Conservation (phyloP, 768 basidiomycete species). For the Lactarius sp. region DNA sequence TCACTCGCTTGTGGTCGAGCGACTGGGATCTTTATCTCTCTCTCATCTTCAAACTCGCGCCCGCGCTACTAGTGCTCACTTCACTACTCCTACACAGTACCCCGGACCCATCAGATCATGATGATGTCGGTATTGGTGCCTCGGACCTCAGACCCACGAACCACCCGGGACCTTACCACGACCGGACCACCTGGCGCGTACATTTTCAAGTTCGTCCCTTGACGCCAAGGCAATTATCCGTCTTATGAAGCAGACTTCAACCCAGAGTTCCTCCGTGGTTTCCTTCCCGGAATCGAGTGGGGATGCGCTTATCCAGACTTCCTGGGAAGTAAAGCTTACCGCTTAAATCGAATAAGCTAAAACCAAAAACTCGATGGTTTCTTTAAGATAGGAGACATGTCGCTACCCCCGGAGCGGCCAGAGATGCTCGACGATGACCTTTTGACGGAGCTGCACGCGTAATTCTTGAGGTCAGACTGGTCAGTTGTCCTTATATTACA, state of each 20-base stretch:
- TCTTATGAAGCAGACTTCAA: conserved; percentile 87
- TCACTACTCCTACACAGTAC: too few species aligned
- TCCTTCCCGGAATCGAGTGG: conserved; percentile 88
- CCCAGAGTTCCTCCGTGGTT: conserved; percentile 76
- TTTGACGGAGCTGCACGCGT: conserved; percentile 84
- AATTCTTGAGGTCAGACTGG: conserved; percentile 61
- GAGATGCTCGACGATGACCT: conserved; percentile 80
- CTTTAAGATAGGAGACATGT: conserved; percentile 76
- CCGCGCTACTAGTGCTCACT: too few species aligned
- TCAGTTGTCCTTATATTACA: conserved; percentile 32
- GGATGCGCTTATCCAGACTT: conserved; percentile 78
- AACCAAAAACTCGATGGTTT: background rate
- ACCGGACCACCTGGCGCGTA: too few species aligned
- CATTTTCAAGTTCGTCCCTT: too few species aligned
- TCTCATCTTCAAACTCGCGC: too few species aligned
- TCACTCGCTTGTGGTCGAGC: too few species aligned
- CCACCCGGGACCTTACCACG: too few species aligned
- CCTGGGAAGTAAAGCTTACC: conserved; percentile 55
- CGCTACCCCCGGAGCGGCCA: conserved; percentile 68
- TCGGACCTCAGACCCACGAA: background rate
- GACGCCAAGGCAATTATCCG: conserved; percentile 66
- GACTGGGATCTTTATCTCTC: too few species aligned
- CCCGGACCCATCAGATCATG: too few species aligned
- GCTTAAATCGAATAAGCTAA: background rate
- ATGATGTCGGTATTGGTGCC: too few species aligned